phyloP scores from a whole-genome alignment of 2,329 filamentous ascomycete species.

The Drechslerella dactyloides region DNA sequence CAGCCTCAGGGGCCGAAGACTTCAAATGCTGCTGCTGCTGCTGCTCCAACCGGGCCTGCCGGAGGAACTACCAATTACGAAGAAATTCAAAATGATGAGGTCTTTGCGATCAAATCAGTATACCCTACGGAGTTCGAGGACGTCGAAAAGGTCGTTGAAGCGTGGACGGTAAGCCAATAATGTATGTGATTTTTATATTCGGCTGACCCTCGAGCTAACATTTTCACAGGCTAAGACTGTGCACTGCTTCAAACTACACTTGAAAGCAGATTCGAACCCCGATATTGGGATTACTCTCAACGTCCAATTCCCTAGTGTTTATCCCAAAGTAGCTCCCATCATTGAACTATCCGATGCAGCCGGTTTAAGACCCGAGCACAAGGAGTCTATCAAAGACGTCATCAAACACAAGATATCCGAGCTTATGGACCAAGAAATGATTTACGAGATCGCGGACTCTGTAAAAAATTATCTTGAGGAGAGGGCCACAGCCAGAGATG shows the following conservation, averaged over 20 bases:
- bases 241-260: slow-evolving; percentile 75
- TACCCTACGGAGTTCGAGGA: slow-evolving; percentile 87
- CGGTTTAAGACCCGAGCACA: slow-evolving; percentile 29
- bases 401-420: slow-evolving; percentile 73
- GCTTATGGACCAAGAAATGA: slow-evolving; percentile 69
- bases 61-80: slow-evolving; percentile 67
- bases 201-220: slow-evolving; percentile 41
- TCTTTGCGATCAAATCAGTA: slow-evolving; percentile 83
- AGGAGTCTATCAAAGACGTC: slow-evolving; percentile 66
- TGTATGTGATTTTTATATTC: slow-evolving; percentile 2
- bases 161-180: slow-evolving; percentile 76
- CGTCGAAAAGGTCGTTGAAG: slow-evolving; percentile 67
- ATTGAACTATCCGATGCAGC: slow-evolving; percentile 58
- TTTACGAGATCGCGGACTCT: slow-evolving; percentile 67
- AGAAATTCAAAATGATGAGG: slow-evolving; percentile 84
- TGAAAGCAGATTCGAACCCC: slow-evolving; percentile 66
- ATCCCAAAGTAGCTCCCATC: slow-evolving; percentile 81
- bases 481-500: slow-evolving; percentile 76
- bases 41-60: slow-evolving; percentile 56
- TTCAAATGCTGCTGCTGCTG: slow-evolving; percentile 55
- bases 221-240: slow-evolving; percentile 35
- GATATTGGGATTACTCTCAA: slow-evolving; percentile 70
- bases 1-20: slow-evolving; percentile 56
- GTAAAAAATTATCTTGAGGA: slow-evolving; percentile 79
- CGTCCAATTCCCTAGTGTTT: slow-evolving; percentile 85